Percentiles rank a stretch among this genome's conserved stretches.
phyloP scores from a whole-genome alignment of 106 monocot species.

The Cymbidium sinense region DNA sequence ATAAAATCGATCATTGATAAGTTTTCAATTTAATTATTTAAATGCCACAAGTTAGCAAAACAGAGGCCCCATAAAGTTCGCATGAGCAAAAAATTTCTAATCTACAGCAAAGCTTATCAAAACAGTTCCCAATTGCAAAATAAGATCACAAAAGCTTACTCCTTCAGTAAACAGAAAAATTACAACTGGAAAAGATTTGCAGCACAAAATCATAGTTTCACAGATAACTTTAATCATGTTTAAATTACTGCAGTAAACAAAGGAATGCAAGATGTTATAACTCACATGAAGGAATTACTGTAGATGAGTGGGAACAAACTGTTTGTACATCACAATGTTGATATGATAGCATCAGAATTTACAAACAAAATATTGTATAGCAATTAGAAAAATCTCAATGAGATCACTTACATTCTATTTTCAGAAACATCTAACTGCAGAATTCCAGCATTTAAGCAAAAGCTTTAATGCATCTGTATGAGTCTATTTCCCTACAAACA shows the following conservation, averaged over 20 bases:
- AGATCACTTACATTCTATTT: background rate
- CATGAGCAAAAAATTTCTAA: background rate
- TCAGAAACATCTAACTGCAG: constrained; percentile 5
- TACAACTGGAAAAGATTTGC: background rate
- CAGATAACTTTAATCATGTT: background rate
- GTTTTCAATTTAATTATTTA: background rate
- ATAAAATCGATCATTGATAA: background rate
- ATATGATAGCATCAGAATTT: background rate
- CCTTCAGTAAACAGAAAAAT: background rate
- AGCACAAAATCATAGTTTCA: background rate
- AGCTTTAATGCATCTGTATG: constrained; percentile 7
- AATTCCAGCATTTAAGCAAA: constrained; percentile 3
- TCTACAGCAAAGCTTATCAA: background rate
- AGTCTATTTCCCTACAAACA: constrained; percentile 3
- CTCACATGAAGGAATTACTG: background rate
- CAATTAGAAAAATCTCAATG: background rate
- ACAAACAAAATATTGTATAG: background rate
- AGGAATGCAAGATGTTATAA: background rate
- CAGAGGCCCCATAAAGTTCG: background rate
- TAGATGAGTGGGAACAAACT: background rate
- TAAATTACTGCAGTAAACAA: background rate
- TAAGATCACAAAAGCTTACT: background rate
- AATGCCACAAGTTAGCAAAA: background rate
- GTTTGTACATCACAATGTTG: background rate
- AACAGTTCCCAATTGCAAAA: background rate